Evolutionary conservation across 2,329 filamentous ascomycete species (phyloP).

Genomic region (Sporothrix euskadiensis): DNA sequence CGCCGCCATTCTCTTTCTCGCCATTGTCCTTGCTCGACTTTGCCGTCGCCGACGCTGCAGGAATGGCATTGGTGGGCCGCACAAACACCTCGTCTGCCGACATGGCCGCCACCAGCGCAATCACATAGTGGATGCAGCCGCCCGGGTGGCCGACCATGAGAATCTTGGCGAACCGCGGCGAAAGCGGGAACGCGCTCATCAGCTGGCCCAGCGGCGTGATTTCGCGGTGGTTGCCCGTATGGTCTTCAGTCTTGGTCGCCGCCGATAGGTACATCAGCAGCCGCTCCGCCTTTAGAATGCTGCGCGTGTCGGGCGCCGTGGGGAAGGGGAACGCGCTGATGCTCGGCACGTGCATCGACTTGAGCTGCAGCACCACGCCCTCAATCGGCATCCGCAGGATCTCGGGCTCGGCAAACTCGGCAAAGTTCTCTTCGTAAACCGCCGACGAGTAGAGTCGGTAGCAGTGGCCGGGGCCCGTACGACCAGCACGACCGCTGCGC

Average conservation of each 20-base stretch:
- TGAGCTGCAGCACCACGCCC: conserved; percentile 87
- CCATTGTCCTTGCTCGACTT: not conserved
- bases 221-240: conserved; percentile 50
- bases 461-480: conserved; percentile 94
- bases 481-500: conserved; percentile 86
- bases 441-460: conserved; percentile 94
- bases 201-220: conserved; percentile 78
- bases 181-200: conserved; percentile 85
- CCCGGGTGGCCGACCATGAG: conserved; percentile 83
- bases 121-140: conserved; percentile 78
- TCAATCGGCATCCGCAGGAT: conserved; percentile 90
- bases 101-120: conserved; percentile 83
- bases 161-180: conserved; percentile 88
- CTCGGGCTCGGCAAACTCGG: conserved; percentile 83
- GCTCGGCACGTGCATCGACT: conserved; percentile 87
- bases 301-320: conserved; percentile 76
- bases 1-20: conserved; percentile 41
- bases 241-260: conserved; percentile 51
- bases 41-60: conserved; percentile 48
- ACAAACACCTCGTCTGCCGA: conserved; percentile 88
- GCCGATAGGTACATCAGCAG: conserved; percentile 84
- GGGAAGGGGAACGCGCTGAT: conserved; percentile 96
- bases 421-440: conserved; percentile 86
- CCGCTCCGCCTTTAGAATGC: conserved; percentile 79
- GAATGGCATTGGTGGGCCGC: conserved; percentile 74